Base-by-base conservation (phyloP, 257 asterid genomes). In the Gentiana dahurica region DNA sequence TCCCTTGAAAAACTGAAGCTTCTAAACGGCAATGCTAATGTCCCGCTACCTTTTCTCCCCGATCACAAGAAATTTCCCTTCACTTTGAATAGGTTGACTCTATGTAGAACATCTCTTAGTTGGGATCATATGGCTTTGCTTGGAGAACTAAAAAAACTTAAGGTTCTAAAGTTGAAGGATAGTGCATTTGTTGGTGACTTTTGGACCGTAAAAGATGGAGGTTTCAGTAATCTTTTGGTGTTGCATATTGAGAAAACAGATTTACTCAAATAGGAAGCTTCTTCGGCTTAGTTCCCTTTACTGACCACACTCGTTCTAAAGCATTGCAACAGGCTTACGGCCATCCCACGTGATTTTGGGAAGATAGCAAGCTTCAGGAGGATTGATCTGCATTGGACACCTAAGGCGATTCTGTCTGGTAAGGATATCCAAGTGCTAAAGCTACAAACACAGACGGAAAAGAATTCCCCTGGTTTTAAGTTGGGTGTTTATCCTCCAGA, bases 1-100 rank as follows among this genome's bases (percentile, higher is more conserved):
- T 15, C 5, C 32, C 61, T 57, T 11, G 61, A 57, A 39, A 57
- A 9, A 43, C 36, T 57, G 61, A 57, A 57, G 61, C 61, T 57
- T 13, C 4, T 56, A 41, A 56, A 56, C 7, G n/a, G 6, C 9
- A 12, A 5, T 1, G 46, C 9, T 4, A 10, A 7, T 5, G 10
- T 10, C 37, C 7, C 6, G 9, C 9, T 41, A 41, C 46, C 2
- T 5, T 7, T 7, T 41, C 46, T 55, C 38, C 59, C 59, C 1
- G 32, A 37, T n/a, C 34, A 13, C 8, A 43, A 13, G 10, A 10
- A 4, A 3, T 55, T 38, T 44, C 59, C n/a, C 0, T 5, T 4
- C 49, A 39, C 13, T 8, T 15, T 61, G 12, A 39, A 9, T 3
- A 49, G 12, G 49, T 6, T 60, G 57, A 60, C 62, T 45, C 4